Percentiles rank a stretch among this genome's conserved stretches.
Evolutionary conservation across 73 alveolate species (phyloP).

Genomic region (Paraurostyla sp.): DNA sequence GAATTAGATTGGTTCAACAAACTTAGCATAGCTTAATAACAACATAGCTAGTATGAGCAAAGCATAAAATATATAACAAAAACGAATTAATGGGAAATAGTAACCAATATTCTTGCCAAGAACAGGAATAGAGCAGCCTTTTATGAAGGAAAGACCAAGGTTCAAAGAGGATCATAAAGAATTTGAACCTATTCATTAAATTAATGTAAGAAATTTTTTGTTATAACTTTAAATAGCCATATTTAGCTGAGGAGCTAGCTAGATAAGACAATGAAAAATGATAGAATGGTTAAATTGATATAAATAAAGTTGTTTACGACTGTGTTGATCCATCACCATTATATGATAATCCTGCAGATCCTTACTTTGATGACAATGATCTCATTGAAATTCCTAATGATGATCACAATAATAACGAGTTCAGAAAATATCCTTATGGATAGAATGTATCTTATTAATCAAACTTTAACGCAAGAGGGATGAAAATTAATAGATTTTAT

Average conservation of each 20-base stretch:
- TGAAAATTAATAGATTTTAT: conserved; percentile 16
- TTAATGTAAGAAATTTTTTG: conserved; percentile 13
- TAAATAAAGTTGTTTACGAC: conserved; percentile 55
- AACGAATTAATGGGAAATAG: not conserved
- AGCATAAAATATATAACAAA: not conserved
- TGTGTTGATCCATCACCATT: conserved; percentile 62
- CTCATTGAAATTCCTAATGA: conserved; percentile 7
- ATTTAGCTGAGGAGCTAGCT: not conserved
- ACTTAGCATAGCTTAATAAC: no score
- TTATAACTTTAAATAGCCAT: conserved; percentile 5
- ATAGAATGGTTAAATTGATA: not conserved
- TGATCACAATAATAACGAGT: not conserved
- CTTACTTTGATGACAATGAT: conserved; percentile 44
- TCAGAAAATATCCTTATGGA: conserved; percentile 51
- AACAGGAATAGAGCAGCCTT: conserved; percentile 40
- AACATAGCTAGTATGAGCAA: no score
- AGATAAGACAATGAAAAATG: not conserved
- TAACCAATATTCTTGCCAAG: not conserved
- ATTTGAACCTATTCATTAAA: conserved; percentile 3
- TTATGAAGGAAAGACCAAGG: conserved; percentile 17
- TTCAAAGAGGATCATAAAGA: conserved; percentile 40
- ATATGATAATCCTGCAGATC: not conserved
- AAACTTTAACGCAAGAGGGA: not conserved
- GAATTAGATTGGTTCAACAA: not conserved
- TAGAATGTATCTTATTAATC: not conserved